Base-by-base conservation (phyloP, 2,329 filamentous ascomycete genomes). In the Plectosphaerella cucumerina region DNA sequence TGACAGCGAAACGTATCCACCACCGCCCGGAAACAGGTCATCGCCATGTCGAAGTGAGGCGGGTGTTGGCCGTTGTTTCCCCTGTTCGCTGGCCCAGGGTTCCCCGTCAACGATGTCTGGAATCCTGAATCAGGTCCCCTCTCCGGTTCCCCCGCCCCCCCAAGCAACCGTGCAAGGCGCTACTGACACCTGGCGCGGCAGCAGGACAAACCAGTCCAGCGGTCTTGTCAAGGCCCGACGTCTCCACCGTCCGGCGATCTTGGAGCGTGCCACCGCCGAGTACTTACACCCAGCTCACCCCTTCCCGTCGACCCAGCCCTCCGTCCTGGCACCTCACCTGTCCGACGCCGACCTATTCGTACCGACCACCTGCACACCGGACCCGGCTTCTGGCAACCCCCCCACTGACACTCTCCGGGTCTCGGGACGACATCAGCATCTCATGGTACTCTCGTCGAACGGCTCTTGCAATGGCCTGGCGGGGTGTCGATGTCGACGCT, bases 401-500 rank as follows among this genome's bases (percentile, higher is more conserved):
- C n/a, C 18, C 34, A 11, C 23, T 33, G 26, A 26, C 18, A 26
- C 43, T 26, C 15, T n/a, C 23, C 23, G 23, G 23, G 5, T 9
- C 23, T 31, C 26, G 26, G n/a, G 39, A 18, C 17, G n/a, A 18
- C 17, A 37, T 18, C 8, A 18, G 11, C n/a, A 17, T 42, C 39
- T 18, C 15, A 42, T 42, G 39, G 18, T 42, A 34, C 20, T 35
- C 37, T n/a, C 21, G 35, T 44, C 39, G 46, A 56, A 53, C 51
- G 67, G 65, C 61, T 65, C 70, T 68, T 65, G 65, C 67, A 58
- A 71, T 57, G 55, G 55, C 55, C 44, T 56, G 54, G 50, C 52
- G 54, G 53, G 51, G 53, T 48, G 54, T 50, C 48, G 55, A 52
- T 49, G 26, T 31, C 26, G 26, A 31, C 8, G 26, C 26, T 31